Evolutionary conservation across 2,329 filamentous ascomycete species (phyloP), one percentile per base, ranked within the genome.

Genomic region (Paecilomyces formosus): DNA sequence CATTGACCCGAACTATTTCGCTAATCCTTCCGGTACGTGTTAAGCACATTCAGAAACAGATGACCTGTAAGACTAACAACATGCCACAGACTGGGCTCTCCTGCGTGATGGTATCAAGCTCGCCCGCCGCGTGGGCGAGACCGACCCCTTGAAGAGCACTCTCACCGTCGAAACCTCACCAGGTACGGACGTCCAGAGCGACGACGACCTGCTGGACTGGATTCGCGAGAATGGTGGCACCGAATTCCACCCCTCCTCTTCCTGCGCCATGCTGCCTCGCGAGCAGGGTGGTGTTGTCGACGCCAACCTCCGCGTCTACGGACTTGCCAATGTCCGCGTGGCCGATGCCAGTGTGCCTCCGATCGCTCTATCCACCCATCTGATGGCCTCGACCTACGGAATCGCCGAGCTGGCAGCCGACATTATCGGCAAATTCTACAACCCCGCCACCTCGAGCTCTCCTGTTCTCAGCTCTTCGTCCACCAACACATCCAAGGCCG

Each of bases 321-420:
- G 70, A 1, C 65, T 71, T 5, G 55, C 62, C 0, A 72, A 72
- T 54, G 67, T 72, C 8, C 66, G 70, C 3, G 65, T 72, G 4
- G 67, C 66, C 0, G 70, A 72, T 4, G 68, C 69, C 8, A 69
- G 67, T 56, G 62, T 70, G 3, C 62, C 65, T 0, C 68, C 68
- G 0, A 68, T 68, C 18, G 55, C 70, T 1, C 61, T 73, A 55
- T 70, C 70, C 0, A 69, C 70, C 1, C 71, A 73, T 60, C 62
- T 73, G 18, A 72, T 73, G 70, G 57, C 65, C 4, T 70, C 69
- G 13, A 73, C 71, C 12, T 73, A 72, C 35, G 71, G 70, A 0
- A 31, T 73, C 11, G 70, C 71, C 3, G 71, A 73, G 55, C 65
- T 64, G 56, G 69, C 69, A 6, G 66, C 64, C 52, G 61, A 55